These are phyloP conservation scores for Plasmodium inui DNA, from an alignment of 169 alveolate genomes.

Conservation along the genomic window DNA sequence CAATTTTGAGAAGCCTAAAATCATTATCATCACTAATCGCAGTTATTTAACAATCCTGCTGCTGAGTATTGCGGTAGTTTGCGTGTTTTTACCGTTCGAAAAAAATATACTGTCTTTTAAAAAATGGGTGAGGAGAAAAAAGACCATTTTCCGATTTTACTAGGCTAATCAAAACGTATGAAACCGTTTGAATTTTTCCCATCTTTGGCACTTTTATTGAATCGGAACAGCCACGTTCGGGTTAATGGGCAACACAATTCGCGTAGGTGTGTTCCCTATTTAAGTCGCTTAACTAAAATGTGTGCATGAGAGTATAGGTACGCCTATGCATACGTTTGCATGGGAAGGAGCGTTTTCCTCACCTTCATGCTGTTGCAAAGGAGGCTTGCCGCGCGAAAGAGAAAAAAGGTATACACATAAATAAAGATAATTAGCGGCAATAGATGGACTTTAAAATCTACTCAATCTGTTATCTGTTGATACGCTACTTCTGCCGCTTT, in stretches of 20 bases:
- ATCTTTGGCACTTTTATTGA: neutral
- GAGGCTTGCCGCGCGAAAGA: neutral
- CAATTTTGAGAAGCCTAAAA: neutral
- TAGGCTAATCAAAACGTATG: neutral
- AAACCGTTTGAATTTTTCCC: neutral
- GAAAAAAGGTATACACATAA: neutral
- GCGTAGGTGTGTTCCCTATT: neutral
- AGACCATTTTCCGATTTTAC: neutral
- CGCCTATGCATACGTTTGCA: neutral
- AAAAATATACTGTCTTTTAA: neutral
- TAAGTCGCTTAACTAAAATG: neutral
- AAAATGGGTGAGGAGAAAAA: neutral
- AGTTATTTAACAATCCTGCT: neutral
- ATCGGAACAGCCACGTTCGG: neutral
- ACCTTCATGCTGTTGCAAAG: neutral
- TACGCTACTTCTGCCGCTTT: neutral
- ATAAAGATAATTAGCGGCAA: neutral
- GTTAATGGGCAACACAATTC: neutral
- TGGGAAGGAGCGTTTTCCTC: neutral
- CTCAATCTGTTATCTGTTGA: neutral
- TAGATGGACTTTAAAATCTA: neutral
- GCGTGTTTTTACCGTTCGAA: neutral
- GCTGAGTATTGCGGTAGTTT: neutral
- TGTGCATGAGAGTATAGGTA: neutral
- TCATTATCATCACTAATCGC: neutral